Evolutionary conservation across 495 filamentous ascomycete species (phyloP).

Genomic region (Aspergillus carlsbadensis): DNA sequence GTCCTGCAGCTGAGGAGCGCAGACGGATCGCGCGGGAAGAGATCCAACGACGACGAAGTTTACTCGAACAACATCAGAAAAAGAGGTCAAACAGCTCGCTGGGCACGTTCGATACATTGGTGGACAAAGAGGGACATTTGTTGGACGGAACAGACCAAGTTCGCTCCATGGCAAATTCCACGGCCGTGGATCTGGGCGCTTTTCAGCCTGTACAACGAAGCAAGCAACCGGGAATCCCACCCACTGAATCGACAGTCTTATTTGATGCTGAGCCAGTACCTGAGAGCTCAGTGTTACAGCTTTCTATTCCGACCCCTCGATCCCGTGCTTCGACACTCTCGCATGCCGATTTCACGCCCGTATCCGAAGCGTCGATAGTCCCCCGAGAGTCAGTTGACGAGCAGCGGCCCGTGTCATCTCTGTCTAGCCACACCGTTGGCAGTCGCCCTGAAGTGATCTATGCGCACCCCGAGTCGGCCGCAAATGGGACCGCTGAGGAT

Average conservation of each 20-base stretch:
- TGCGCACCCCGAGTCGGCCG: slow-evolving; percentile 33
- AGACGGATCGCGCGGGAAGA: slow-evolving; percentile 70
- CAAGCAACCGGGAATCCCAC: slow-evolving; percentile 36
- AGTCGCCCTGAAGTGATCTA: slow-evolving; percentile 28
- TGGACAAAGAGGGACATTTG: slow-evolving; percentile 53
- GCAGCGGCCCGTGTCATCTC: slow-evolving; percentile 18
- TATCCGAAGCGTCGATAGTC: slow-evolving; percentile 34
- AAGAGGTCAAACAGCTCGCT: slow-evolving; percentile 22
- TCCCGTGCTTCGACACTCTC: slow-evolving; percentile 40
- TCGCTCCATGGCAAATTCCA: slow-evolving; percentile 36
- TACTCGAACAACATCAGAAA: slow-evolving; percentile 41
- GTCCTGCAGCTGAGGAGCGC: slow-evolving; percentile 67
- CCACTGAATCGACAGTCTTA: background rate
- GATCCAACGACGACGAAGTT: slow-evolving; percentile 59
- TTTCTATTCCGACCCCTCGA: slow-evolving; percentile 36
- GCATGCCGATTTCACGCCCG: slow-evolving; percentile 48
- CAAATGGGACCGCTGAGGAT: slow-evolving; percentile 32
- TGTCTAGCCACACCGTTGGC: slow-evolving; percentile 35
- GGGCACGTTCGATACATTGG: slow-evolving; percentile 53
- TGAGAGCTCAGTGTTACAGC: slow-evolving; percentile 21
- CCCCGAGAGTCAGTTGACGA: slow-evolving; percentile 4
- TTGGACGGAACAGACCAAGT: slow-evolving; percentile 15
- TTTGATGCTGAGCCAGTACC: background rate
- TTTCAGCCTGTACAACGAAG: slow-evolving; percentile 58
- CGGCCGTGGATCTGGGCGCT: slow-evolving; percentile 43